Conservation (phyloP, 2,329 filamentous ascomycete species). For the Beauveria varroae region DNA sequence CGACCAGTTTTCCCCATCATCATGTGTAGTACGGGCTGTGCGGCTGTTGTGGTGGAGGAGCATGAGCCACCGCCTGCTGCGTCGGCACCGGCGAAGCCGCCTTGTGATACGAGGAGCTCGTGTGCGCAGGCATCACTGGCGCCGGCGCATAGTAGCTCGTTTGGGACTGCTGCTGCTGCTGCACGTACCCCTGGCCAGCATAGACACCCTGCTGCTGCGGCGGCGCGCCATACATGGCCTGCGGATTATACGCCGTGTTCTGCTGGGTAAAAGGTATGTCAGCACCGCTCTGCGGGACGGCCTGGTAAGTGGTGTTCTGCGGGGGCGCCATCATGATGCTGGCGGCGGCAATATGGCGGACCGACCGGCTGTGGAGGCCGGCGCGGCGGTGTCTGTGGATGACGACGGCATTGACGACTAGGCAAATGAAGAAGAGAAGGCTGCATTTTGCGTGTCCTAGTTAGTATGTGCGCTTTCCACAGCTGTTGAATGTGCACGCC, state of each 20-base stretch:
- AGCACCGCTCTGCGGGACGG: slow-evolving; percentile 13
- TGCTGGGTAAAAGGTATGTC: slow-evolving; percentile 14
- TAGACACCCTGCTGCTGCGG: slow-evolving; percentile 10
- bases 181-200: neutral
- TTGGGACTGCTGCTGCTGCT: slow-evolving; percentile 13
- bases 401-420: slow-evolving; percentile 33
- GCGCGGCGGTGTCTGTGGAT: slow-evolving; percentile 36
- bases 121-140: neutral
- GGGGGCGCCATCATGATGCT: slow-evolving; percentile 2
- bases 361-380: slow-evolving; percentile 32
- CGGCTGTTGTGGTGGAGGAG: slow-evolving; percentile 2
- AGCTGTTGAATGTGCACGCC: too few relatives aligned
- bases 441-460: too few relatives aligned
- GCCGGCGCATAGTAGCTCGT: neutral
- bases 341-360: slow-evolving; percentile 5
- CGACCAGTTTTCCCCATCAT: neutral
- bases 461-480: too few relatives aligned
- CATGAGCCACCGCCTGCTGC: neutral
- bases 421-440: slow-evolving; percentile 28
- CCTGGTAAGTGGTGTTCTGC: slow-evolving; percentile 10
- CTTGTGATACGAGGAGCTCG: neutral
- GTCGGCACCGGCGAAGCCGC: neutral
- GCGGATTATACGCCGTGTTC: slow-evolving; percentile 15
- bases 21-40: neutral
- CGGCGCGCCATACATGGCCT: slow-evolving; percentile 11